Evolutionary conservation across 345 rosid species (phyloP), one percentile per base, ranked within the genome.

Genomic region (Geranium rotundifolium): DNA sequence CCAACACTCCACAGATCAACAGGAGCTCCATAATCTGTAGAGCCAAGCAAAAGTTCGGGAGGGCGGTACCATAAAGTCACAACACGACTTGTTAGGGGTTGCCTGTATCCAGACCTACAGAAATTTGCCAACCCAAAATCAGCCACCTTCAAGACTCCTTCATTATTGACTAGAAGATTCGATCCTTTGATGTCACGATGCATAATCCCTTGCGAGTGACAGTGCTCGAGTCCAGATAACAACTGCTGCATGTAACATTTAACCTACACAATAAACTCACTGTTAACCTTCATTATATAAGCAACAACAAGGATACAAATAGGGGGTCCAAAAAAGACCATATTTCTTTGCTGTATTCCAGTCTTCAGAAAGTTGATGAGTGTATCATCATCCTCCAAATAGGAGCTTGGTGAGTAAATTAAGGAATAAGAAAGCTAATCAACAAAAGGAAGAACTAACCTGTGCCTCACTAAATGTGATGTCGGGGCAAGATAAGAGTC

Each of bases 1-100:
- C 83, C 83, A 54, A 78, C 83, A 69, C 80, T 79, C 83, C 83
- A 79, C 17, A 79, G 71, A 61, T 79, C 83, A 29, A 79, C 70
- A 52, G 80, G 74, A 29, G 69, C 80, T 65, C 76, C 72, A 69
- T 79, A 79, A 34, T 79, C 78, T 17, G 80, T 79, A 64, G 78
- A 77, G 15, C 80, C 80, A 37, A 76, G 83, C 37, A 79, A 73
- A 68, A 79, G 83, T 65, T 79, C 80, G 1, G 80, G 83, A 63
- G 83, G 76, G 2, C 80, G 74, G 61, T 79, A 79, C 83, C 80
- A 79, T 29, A 79, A 63, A 19, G 83, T 79, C 64, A 79, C 83
- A 37, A 79, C 83, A 31, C 83, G 71, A 57, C 83, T 79, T 29
- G 83, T 79, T 80, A 76, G 65, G 6, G 75, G 76, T 69, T 76